Evolutionary conservation across 441 rosid species (phyloP).

Genomic region (Gossypium lobatum): DNA sequence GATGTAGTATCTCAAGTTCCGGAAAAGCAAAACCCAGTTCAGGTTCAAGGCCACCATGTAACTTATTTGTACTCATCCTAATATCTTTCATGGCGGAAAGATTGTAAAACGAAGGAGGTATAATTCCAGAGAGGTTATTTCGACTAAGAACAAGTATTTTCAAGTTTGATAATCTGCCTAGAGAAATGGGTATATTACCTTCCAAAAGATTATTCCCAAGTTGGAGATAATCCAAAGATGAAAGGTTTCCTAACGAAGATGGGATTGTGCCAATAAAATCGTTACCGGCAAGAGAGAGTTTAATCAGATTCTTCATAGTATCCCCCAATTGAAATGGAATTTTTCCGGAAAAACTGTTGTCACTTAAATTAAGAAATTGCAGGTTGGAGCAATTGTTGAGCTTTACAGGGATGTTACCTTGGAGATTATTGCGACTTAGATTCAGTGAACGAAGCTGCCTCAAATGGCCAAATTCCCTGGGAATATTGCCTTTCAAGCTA

Average conservation of each 20-base stretch:
- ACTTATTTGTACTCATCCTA: not conserved
- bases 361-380: not conserved
- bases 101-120: constrained; percentile 15
- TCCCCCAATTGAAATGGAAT: not conserved
- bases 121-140: constrained; percentile 9
- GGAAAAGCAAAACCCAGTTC: constrained; percentile 5
- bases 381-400: constrained; percentile 7
- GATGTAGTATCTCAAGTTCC: not conserved
- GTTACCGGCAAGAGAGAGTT: not conserved
- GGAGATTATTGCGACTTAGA: constrained; percentile 2
- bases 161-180: not conserved
- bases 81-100: not conserved
- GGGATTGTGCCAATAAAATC: not conserved
- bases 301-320: not conserved
- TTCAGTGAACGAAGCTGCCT: not conserved
- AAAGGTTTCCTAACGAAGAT: not conserved
- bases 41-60: not conserved
- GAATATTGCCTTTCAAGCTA: constrained; percentile 11
- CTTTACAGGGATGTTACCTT: not conserved
- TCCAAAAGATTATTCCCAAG: not conserved
- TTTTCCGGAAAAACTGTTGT: not conserved
- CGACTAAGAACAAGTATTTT: fast-evolving
- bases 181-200: not conserved
- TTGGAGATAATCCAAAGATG: not conserved
- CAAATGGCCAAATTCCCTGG: not conserved